Percentiles rank a stretch among this genome's conserved stretches.
These are phyloP conservation scores for Echeveria elegans DNA, from an alignment of 164 flowering plant genomes.

Conservation along the genomic window DNA sequence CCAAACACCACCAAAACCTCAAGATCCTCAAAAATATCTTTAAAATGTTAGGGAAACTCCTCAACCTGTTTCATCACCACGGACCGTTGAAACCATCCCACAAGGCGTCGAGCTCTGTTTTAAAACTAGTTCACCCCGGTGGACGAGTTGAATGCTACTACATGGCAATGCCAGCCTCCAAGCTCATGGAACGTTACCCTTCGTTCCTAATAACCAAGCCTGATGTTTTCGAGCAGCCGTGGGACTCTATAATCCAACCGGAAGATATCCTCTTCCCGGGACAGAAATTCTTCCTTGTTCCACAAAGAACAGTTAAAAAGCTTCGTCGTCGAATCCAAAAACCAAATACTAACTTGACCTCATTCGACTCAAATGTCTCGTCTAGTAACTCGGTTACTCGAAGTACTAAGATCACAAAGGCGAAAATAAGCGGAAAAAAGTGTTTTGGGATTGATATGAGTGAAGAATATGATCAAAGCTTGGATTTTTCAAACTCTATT, in stretches of 20 bases:
- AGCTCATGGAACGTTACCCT: slow-evolving; percentile 24
- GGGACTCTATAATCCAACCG: slow-evolving; percentile 34
- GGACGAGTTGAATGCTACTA: slow-evolving; percentile 35
- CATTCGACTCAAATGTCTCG: neutral
- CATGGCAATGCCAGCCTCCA: slow-evolving; percentile 37
- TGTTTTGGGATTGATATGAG: neutral
- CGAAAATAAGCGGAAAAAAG: neutral
- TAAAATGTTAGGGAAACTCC: neutral
- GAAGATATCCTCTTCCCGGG: slow-evolving; percentile 42
- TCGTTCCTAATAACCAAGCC: slow-evolving; percentile 28
- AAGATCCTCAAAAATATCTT: neutral
- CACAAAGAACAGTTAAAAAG: slow-evolving; percentile 28
- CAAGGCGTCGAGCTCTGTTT: slow-evolving; percentile 2
- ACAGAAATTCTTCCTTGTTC: slow-evolving; percentile 30
- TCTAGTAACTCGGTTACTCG: neutral
- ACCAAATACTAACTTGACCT: neutral
- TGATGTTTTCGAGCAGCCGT: slow-evolving; percentile 34
- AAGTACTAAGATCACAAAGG: neutral
- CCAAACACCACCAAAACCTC: neutral
- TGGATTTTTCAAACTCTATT: neutral
- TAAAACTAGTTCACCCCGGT: slow-evolving; percentile 42
- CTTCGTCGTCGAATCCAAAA: slow-evolving; percentile 21
- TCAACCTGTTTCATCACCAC: neutral
- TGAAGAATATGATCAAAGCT: neutral
- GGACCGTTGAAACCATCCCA: neutral